Percentiles rank a stretch among this genome's conserved stretches.
Evolutionary conservation across 805 yeast species (phyloP).

Genomic region (Metschnikowia kunwiensis): DNA sequence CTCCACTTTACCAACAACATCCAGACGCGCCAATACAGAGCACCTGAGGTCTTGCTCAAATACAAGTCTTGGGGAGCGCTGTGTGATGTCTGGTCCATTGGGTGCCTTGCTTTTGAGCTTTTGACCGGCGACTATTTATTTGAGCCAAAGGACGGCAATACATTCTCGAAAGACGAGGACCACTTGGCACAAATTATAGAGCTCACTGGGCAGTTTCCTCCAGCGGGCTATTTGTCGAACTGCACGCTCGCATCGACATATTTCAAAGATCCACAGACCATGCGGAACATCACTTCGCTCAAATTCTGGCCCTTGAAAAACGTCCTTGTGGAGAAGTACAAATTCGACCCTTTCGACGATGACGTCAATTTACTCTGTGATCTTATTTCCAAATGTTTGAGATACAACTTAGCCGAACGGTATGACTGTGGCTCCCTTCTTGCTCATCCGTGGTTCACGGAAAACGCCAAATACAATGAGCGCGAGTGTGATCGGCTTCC

Average conservation of each 20-base stretch:
- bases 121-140: constrained; percentile 92
- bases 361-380: constrained; percentile 40
- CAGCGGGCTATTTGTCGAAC: constrained; percentile 55
- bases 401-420: constrained; percentile 46
- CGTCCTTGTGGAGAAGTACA: constrained; percentile 84
- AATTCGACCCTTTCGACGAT: constrained; percentile 40
- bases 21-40: constrained; percentile 88
- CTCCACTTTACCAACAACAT: constrained; percentile 84
- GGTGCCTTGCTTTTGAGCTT: constrained; percentile 85
- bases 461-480: constrained; percentile 11
- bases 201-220: constrained; percentile 66
- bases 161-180: constrained; percentile 88
- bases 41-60: constrained; percentile 64
- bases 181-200: constrained; percentile 95
- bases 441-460: constrained; percentile 50
- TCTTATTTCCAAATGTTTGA: constrained; percentile 50
- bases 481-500: constrained; percentile 22
- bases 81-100: constrained; percentile 94
- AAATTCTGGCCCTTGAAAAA: constrained; percentile 86
- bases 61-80: constrained; percentile 86
- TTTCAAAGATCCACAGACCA: constrained; percentile 64
- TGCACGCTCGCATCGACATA: constrained; percentile 53
- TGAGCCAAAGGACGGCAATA: constrained; percentile 78
- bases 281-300: constrained; percentile 74
- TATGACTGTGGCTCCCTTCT: constrained; percentile 54